Percentiles rank a stretch among this genome's conserved stretches.
phyloP scores from a whole-genome alignment of 495 filamentous ascomycete species.

The Neurospora sp. region DNA sequence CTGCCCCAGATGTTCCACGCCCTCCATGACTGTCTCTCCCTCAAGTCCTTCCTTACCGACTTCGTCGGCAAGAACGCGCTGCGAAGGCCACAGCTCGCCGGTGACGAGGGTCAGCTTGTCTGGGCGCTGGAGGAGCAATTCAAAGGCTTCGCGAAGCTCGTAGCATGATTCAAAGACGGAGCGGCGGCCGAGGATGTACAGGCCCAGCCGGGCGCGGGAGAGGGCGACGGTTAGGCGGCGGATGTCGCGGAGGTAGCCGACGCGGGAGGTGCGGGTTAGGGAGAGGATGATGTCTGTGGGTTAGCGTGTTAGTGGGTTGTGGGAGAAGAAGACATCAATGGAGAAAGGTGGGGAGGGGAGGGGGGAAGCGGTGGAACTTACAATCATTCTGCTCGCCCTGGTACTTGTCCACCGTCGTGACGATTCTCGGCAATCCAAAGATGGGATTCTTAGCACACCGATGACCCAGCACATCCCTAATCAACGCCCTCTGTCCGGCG shows the following conservation, averaged over 20 bases:
- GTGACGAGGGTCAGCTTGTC: conserved; percentile 72
- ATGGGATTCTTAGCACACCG: conserved; percentile 72
- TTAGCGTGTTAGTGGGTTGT: conserved; percentile 2
- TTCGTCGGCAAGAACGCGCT: conserved; percentile 47
- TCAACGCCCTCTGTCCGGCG: conserved; percentile 85
- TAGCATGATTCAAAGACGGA: conserved; percentile 83
- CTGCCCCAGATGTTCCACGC: conserved; percentile 89
- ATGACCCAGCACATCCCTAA: conserved; percentile 80
- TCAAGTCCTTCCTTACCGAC: conserved; percentile 37
- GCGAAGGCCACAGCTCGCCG: conserved; percentile 75
- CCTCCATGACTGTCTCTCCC: conserved; percentile 61
- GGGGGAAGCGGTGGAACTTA: conserved; percentile 36
- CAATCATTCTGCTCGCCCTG: conserved; percentile 99
- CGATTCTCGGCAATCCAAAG: conserved; percentile 83
- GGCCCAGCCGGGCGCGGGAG: conserved; percentile 80
- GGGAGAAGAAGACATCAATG: background rate
- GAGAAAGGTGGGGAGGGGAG: background rate
- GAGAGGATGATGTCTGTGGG: conserved; percentile 79
- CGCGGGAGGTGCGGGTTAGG: conserved; percentile 73
- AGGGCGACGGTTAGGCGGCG: conserved; percentile 93
- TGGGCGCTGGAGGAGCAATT: conserved; percentile 55
- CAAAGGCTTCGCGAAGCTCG: conserved; percentile 80
- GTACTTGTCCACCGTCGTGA: conserved; percentile 95
- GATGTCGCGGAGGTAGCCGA: conserved; percentile 91
- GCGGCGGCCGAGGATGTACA: conserved; percentile 88